Base-by-base conservation (phyloP, 2,329 filamentous ascomycete species). In the Ceratocystis papillata region DNA sequence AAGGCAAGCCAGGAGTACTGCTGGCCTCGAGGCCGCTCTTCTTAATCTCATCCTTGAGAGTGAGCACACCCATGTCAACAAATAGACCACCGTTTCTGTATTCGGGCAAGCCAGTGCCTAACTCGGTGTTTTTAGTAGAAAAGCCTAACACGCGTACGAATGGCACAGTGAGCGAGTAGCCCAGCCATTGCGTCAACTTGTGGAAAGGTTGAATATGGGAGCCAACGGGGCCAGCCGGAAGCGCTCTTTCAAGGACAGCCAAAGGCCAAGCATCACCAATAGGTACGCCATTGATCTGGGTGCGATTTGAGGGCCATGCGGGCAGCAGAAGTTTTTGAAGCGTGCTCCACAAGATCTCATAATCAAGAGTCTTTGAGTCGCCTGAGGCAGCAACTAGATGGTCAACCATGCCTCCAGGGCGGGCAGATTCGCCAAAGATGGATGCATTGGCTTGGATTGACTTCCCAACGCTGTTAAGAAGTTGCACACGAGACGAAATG, bases 81-180 rank as follows among this genome's bases (percentile, higher is more conserved):
- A 89, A 85, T 0, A 89, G 74, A 0, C 87, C 87, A 1, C 87
- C 87, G 67, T 89, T 89, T 64, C 87, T 81, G 70, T 89, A 89
- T 72, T 89, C 87, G 0, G 87, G 85, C 2, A 90, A 76, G 0
- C 84, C 87, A 0, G 87, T 90, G 7, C 87, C 78, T 0, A 85
- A 78, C 22, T 81, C 76, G 1, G 77, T 74, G 46, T 82, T 83
- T 7, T 74, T 76, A 74, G 83, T 83, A 12, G 78, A 74, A 15
- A 80, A 76, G 1, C 77, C 77, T 8, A 86, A 74, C 0, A 84
- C 73, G 1, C 78, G 77, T 61, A 79, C 77, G 70, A 86, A 84
- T 0, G 83, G 82, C 3, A 88, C 85, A 76, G 87, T 88, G 6
- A 90, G 77, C 0, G 86, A 89, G 73, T 90, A 90, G 1, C 82